Base-by-base conservation (phyloP, 768 basidiomycete genomes). In the Pluteus cervinus region DNA sequence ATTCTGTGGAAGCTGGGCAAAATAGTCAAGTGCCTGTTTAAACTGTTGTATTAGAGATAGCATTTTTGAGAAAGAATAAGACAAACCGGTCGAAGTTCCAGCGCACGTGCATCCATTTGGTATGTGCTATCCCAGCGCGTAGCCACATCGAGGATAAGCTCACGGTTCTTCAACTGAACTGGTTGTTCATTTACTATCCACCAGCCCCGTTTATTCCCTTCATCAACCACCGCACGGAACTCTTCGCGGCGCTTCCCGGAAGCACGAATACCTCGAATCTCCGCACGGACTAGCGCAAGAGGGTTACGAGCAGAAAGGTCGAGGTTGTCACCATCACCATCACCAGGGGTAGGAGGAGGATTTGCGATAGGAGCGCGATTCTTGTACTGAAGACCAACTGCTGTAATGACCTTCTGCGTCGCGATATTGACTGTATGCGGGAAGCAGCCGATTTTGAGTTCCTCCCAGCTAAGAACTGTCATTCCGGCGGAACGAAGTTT, bases 371-470 rank as follows among this genome's bases (percentile, higher is more conserved):
- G n/a, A n/a, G n/a, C n/a, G n/a, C n/a, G n/a, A n/a, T n/a, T 22
- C 32, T 33, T 33, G 7, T 33, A 10, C 18, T 20, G 32, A 33
- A 5, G 8, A 9, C 8, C 23, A n/a, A n/a, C n/a, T 33, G 15
- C 8, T 33, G n/a, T 33, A 14, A 33, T 5, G 23, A 33, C 15
- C 10, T 33, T 17, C 5, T 9, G 20, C 32, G 23, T 14, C 11
- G 14, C 24, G 2, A 42, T 22, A 14, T 42, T 35, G 28, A 42
- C 23, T 4, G 37, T 14, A 42, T 42, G 41, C 3, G 41, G 41
- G 18, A 43, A 43, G 18, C 41, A 43, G 7, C 21, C 24, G 16
- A 42, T 37, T 5, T 18, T n/a, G 15, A 20, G 23, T n/a, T 29
- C 34, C 26, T 35, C 20, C 23, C 24, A 22, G 20, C 29, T 14